A percentile compares a stretch with the other conserved stretches of the same genome.
Evolutionary conservation across 371 early-diverging fungal genomes (phyloP).

Genomic region (Rozella allomycis): DNA sequence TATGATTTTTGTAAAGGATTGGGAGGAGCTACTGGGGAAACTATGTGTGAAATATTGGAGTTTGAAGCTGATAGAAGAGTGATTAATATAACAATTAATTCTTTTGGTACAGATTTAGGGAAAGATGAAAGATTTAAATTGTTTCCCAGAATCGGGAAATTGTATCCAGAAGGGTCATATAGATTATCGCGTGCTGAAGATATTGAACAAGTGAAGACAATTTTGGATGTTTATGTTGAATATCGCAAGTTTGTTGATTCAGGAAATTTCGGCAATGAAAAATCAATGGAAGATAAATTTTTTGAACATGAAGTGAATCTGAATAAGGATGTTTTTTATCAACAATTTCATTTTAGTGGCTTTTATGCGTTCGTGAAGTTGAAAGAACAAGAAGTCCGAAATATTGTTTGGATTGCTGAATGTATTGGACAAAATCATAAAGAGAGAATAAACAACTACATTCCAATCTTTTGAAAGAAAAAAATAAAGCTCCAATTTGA

Average conservation of each 20-base stretch:
- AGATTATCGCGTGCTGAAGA: slow-evolving; percentile 78
- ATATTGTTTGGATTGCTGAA: slow-evolving; percentile 97
- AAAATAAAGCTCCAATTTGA: not conserved
- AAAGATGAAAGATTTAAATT: slow-evolving; percentile 85
- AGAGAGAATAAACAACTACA: slow-evolving; percentile 78
- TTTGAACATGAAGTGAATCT: slow-evolving; percentile 82
- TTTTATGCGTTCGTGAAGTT: slow-evolving; percentile 90
- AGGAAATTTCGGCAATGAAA: slow-evolving; percentile 13
- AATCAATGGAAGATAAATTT: slow-evolving; percentile 73
- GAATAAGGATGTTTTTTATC: slow-evolving; percentile 76
- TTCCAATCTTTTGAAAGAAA: slow-evolving; percentile 47
- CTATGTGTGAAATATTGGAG: slow-evolving; percentile 79
- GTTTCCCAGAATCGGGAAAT: slow-evolving; percentile 68
- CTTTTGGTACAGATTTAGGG: slow-evolving; percentile 80
- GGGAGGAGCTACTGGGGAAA: slow-evolving; percentile 74
- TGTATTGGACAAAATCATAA: slow-evolving; percentile 94
- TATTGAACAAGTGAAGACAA: slow-evolving; percentile 66
- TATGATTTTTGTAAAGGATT: slow-evolving; percentile 56
- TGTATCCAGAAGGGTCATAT: slow-evolving; percentile 73
- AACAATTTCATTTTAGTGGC: slow-evolving; percentile 89
- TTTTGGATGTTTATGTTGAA: slow-evolving; percentile 45
- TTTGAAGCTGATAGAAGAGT: slow-evolving; percentile 94
- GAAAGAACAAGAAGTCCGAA: slow-evolving; percentile 97
- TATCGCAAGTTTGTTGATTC: slow-evolving; percentile 23
- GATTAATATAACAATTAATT: slow-evolving; percentile 93